Evolutionary conservation across 2,329 filamentous ascomycete genomes (phyloP), one percentile per base, ranked within the genome.

Genomic region (Capronia americana): DNA sequence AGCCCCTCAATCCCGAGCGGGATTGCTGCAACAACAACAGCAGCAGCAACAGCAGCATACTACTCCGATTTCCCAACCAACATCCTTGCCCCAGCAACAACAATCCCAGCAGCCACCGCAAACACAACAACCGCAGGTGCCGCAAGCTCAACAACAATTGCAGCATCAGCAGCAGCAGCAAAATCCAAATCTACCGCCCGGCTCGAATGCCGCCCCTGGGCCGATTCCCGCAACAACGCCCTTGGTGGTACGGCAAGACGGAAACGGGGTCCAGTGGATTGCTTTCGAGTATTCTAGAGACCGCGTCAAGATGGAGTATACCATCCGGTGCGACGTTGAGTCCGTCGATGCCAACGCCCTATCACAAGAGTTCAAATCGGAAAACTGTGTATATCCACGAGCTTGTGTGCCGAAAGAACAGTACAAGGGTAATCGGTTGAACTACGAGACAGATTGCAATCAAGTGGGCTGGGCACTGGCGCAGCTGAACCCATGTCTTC

Each of bases 381-480:
- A 97, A 78, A 99, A 99, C 81, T 98, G 95, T 77, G 95, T 99
- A 14, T 99, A 98, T 76, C 95, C 95, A 2, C 88, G 95, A 67
- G 95, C 95, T 3, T 97, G 93, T 83, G 96, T 93, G 79, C 87
- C 88, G 72, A 98, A 98, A 80, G 94, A 98, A 66, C 91, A 96
- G 77, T 99, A 99, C 83, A 90, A 93, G 67, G 95, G 95, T 68
- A 99, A 99, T 78, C 90, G 95, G 17, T 82, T 97, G 72, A 91
- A 95, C 73, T 99, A 99, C 79, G 95, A 99, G 83, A 97, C 92
- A 17, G 95, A 99, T 81, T 99, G 95, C 85, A 99, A 99, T 81
- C 92, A 93, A 0, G 95, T 99, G n/a, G 95, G 95, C n/a, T 99
- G 95, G 95, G 94, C 94, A 12, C 81, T 99, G 72, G 95, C 95